These are phyloP conservation scores for Pistacia vera DNA, from an alignment of 345 rosid genomes.

Conservation along the genomic window DNA sequence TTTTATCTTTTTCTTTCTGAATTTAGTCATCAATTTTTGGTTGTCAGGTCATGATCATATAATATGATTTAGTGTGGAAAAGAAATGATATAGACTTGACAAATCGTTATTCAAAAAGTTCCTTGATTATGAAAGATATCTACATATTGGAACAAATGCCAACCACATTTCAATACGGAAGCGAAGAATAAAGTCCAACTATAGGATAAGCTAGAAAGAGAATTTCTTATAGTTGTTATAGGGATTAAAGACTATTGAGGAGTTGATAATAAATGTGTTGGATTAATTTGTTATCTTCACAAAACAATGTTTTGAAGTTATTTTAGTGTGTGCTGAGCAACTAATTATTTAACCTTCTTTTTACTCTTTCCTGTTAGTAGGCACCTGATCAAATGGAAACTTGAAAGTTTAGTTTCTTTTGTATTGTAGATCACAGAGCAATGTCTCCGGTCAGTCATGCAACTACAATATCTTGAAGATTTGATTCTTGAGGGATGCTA, in stretches of 20 bases:
- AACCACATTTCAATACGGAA: too few species aligned
- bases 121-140: not conserved
- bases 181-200: too few species aligned
- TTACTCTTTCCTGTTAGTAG: not conserved
- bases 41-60: not conserved
- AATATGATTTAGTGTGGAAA: not conserved
- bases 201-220: too few species aligned
- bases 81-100: not conserved
- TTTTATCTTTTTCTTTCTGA: not conserved
- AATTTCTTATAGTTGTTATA: too few species aligned
- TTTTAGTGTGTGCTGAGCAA: not conserved
- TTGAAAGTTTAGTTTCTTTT: not conserved
- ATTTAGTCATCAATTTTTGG: not conserved
- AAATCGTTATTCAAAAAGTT: not conserved
- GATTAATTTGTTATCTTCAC: too few species aligned
- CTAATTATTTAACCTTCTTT: not conserved
- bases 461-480: conserved; percentile 60
- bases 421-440: conserved; percentile 56
- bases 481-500: conserved; percentile 69
- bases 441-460: conserved; percentile 54
- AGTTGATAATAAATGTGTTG: too few species aligned
- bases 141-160: not conserved
- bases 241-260: too few species aligned
- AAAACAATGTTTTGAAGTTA: too few species aligned
- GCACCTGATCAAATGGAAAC: not conserved